A percentile compares a stretch with the other conserved stretches of the same genome.
Conservation (phyloP, 352 stramenopile genomes). For the Pythium myriotylum region DNA sequence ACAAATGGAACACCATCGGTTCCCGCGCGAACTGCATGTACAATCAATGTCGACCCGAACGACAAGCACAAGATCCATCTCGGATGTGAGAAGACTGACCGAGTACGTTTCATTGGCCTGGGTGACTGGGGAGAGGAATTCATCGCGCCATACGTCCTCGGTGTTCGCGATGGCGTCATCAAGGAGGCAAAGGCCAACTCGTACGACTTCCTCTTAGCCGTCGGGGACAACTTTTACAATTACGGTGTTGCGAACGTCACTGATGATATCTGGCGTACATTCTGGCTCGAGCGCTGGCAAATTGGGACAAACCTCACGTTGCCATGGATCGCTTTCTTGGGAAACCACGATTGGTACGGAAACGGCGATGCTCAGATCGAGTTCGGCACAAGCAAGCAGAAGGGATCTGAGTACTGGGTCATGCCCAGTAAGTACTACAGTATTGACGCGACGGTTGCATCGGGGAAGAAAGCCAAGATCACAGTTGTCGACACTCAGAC, state of each 20-base stretch:
- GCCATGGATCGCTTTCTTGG: slow-evolving; percentile 42
- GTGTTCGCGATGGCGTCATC: slow-evolving; percentile 37
- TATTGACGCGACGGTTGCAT: slow-evolving; percentile 27
- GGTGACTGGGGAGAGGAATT: slow-evolving; percentile 43
- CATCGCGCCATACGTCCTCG: slow-evolving; percentile 28
- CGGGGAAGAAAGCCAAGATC: slow-evolving; percentile 36
- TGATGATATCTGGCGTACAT: slow-evolving; percentile 32
- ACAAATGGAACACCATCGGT: too few species aligned
- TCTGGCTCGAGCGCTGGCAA: slow-evolving; percentile 39
- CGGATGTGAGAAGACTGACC: slow-evolving; percentile 21
- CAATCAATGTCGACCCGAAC: not conserved
- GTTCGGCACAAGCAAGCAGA: slow-evolving; percentile 21
- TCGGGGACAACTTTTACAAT: slow-evolving; percentile 51
- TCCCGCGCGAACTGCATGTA: slow-evolving; percentile 3
- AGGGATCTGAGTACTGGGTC: slow-evolving; percentile 41
- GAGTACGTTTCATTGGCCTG: slow-evolving; percentile 38
- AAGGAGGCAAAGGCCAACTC: slow-evolving; percentile 26
- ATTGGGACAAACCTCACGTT: slow-evolving; percentile 39
- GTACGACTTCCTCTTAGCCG: slow-evolving; percentile 40
- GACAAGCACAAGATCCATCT: slow-evolving; percentile 21
- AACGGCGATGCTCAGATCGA: slow-evolving; percentile 39
- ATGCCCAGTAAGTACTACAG: slow-evolving; percentile 42
- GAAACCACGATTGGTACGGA: slow-evolving; percentile 47
- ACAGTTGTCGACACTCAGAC: slow-evolving; percentile 37
- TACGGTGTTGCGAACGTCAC: slow-evolving; percentile 35